These are phyloP conservation scores for Fusarium xyrophilum DNA, from an alignment of 2,329 filamentous ascomycete species.

Conservation along the genomic window DNA sequence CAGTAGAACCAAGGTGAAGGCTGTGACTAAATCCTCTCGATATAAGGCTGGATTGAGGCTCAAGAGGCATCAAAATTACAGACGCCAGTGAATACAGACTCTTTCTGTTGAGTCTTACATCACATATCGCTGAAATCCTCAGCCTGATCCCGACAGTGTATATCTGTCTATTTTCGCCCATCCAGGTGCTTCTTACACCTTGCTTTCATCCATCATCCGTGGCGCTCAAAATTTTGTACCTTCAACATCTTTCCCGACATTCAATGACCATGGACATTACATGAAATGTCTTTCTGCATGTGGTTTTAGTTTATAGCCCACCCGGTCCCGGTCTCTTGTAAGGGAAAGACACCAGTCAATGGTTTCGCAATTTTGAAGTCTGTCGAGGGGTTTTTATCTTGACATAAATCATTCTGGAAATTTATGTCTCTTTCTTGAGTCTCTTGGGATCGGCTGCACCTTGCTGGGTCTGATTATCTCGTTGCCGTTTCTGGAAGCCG, in stretches of 20 bases:
- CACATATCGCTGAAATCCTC: neutral
- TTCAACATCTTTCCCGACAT: neutral
- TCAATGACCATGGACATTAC: neutral
- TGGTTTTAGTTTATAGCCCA: neutral
- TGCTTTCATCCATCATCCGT: neutral
- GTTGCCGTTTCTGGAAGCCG: neutral
- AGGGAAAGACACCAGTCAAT: neutral
- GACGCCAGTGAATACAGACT: neutral
- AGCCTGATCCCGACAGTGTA: neutral
- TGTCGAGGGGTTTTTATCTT: neutral
- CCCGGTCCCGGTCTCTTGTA: neutral
- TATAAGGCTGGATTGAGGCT: neutral
- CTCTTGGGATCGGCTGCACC: neutral
- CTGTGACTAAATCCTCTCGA: neutral
- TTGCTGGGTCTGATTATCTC: neutral
- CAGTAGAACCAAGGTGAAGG: neutral
- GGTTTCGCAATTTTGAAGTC: neutral
- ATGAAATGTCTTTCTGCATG: neutral
- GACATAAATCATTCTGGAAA: neutral
- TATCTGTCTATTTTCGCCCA: neutral
- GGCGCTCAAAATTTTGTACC: neutral
- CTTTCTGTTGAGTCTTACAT: neutral
- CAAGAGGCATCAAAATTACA: neutral
- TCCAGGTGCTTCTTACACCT: neutral
- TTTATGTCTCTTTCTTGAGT: neutral